Evolutionary conservation across 2,329 filamentous ascomycete genomes (phyloP), one percentile per base, ranked within the genome.

Genomic region (Paraphaeosphaeria sporulosa): DNA sequence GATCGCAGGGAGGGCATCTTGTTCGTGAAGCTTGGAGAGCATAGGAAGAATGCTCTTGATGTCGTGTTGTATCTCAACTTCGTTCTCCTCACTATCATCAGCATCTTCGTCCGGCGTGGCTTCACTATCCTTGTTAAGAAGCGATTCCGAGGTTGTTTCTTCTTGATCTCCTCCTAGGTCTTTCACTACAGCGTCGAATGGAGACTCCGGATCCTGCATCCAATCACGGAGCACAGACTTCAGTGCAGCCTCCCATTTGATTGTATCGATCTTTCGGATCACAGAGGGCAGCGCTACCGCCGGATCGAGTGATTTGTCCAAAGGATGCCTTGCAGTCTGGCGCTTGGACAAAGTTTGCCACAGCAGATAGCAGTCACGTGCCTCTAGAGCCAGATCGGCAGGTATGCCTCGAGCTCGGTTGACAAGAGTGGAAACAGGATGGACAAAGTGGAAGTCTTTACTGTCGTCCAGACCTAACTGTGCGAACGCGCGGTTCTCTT

Each of bases 1-100:
- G 13, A 94, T 87, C 0, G 89, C 90, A 0, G 91, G 91, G 0
- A 94, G 81, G 0, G 89, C 89, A 57, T 86, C 84, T 58, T 87
- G 85, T 17, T 82, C 79, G 51, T 91, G 85, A 0, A 93, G 80
- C 34, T 87, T 83, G 17, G 79, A 82, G 0, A 90, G 79, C 32
- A 92, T 76, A 1, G 87, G 83, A 19, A 90, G 76, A 3, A 84
- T 87, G 10, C 83, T 85, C 5, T 71, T 67, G 15, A 70, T 64
- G n/a, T 74, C 64, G 53, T 71, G 65, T 21, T 64, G 62, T 48
- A 68, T 66, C 21, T 67, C 66, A 36, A 71, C 67, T 47, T 71
- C 65, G 32, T 68, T 65, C 34, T 71, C 66, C 43, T 72, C 68
- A 38, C 71, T 67, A 6, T 58, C 48, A 10, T 65, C 61, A 30